A percentile compares a stretch with the other conserved stretches of the same genome.
phyloP scores from a whole-genome alignment of 1,284 basidiomycete genomes.

The Rhodofomes roseus region DNA sequence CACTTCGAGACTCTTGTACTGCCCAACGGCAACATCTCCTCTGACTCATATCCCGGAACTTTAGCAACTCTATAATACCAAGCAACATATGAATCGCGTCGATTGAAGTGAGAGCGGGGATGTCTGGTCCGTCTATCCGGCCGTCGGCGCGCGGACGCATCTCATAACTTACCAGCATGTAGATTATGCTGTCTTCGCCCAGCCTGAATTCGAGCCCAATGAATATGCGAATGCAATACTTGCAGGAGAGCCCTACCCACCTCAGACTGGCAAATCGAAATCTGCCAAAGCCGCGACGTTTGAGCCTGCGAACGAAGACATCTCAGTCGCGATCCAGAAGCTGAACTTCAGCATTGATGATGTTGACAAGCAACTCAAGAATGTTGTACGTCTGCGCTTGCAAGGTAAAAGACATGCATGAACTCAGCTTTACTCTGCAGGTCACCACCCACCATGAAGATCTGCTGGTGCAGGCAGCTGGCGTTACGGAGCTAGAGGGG shows the following conservation, averaged over 20 bases:
- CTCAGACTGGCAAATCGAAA: slow-evolving; percentile 30
- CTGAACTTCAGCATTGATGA: slow-evolving; percentile 85
- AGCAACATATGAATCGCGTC: too few relatives aligned
- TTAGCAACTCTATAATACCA: too few relatives aligned
- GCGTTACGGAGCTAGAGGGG: slow-evolving; percentile 59
- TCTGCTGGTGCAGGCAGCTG: slow-evolving; percentile 68
- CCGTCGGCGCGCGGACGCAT: not conserved
- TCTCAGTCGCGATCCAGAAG: slow-evolving; percentile 81
- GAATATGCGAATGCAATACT: slow-evolving; percentile 87
- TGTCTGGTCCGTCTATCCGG: slow-evolving; percentile 21
- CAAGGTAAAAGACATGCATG: not conserved
- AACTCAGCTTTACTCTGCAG: slow-evolving; percentile 29
- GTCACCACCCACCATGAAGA: slow-evolving; percentile 72
- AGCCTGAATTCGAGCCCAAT: slow-evolving; percentile 75
- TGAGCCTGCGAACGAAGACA: slow-evolving; percentile 76
- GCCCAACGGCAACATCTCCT: too few relatives aligned
- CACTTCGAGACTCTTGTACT: too few relatives aligned
- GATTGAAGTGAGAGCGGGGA: slow-evolving; percentile 6
- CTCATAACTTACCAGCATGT: slow-evolving; percentile 10
- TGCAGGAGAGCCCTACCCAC: slow-evolving; percentile 71
- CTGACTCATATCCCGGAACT: too few relatives aligned
- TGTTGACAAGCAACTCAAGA: slow-evolving; percentile 82
- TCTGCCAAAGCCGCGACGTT: slow-evolving; percentile 35
- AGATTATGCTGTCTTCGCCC: slow-evolving; percentile 72
- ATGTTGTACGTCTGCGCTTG: slow-evolving; percentile 52